These are phyloP conservation scores for Plasmodium blacklocki DNA, from an alignment of 169 alveolate genomes.

Conservation along the genomic window DNA sequence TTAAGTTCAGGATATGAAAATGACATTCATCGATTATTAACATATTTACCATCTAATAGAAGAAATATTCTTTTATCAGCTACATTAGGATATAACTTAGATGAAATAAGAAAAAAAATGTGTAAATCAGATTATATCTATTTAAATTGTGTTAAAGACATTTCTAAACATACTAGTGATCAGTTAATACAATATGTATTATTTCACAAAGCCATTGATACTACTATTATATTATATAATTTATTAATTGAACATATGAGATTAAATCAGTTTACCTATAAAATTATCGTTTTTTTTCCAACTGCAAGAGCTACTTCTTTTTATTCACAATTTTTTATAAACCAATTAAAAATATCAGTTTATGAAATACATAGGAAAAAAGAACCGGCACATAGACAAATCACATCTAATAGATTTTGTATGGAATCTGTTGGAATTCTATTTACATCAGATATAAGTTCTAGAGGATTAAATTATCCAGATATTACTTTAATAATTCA, in stretches of 20 bases:
- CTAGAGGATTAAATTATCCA: constrained; percentile 99
- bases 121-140: constrained; percentile 62
- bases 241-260: constrained; percentile 76
- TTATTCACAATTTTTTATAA: constrained; percentile 78
- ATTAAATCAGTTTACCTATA: constrained; percentile 73
- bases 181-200: constrained; percentile 77
- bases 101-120: constrained; percentile 64
- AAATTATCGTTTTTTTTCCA: constrained; percentile 79
- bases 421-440: constrained; percentile 82
- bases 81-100: constrained; percentile 68
- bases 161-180: constrained; percentile 71
- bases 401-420: constrained; percentile 71
- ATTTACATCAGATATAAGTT: constrained; percentile 95
- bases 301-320: constrained; percentile 81
- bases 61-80: constrained; percentile 80
- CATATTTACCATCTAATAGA: constrained; percentile 77
- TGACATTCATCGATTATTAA: constrained; percentile 63
- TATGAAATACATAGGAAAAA: constrained; percentile 80
- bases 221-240: constrained; percentile 77
- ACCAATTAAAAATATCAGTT: constrained; percentile 78
- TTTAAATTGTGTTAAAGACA: constrained; percentile 64
- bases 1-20: constrained; percentile 75
- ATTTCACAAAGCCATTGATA: constrained; percentile 77
- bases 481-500: constrained; percentile 96
- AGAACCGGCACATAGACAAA: constrained; percentile 76